Percentiles rank a stretch among this genome's conserved stretches.
Conservation (phyloP, 495 filamentous ascomycete genomes). For the Daldinia vernicosa region DNA sequence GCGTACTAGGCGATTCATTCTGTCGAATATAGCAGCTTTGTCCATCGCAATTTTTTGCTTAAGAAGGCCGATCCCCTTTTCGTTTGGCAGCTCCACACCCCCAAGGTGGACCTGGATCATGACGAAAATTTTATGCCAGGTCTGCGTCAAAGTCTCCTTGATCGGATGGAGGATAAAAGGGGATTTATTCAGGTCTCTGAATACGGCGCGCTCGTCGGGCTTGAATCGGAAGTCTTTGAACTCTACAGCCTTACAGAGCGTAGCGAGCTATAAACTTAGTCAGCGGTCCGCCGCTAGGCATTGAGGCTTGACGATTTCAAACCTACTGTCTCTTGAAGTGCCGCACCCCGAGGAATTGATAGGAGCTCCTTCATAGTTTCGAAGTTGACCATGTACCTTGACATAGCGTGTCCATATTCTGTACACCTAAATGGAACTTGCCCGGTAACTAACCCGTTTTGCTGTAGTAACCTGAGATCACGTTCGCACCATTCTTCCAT, state of each 20-base stretch:
- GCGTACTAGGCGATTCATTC: conserved; percentile 76
- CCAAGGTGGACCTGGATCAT: conserved; percentile 85
- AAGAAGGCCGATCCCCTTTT: conserved; percentile 68
- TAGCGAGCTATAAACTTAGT: conserved; percentile 64
- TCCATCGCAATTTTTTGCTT: conserved; percentile 72
- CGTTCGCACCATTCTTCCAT: conserved; percentile 84
- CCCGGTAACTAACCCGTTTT: conserved; percentile 65
- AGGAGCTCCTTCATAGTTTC: conserved; percentile 85
- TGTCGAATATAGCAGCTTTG: conserved; percentile 75
- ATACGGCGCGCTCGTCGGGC: conserved; percentile 74
- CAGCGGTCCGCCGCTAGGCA: conserved; percentile 35
- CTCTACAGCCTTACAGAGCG: conserved; percentile 74
- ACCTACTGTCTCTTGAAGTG: conserved; percentile 76
- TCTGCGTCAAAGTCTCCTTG: conserved; percentile 74
- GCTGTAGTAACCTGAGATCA: conserved; percentile 75
- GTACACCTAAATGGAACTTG: conserved; percentile 68
- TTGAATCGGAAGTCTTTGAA: conserved; percentile 72
- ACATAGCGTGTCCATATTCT: conserved; percentile 88
- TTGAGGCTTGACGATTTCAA: background rate
- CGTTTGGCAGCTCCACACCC: conserved; percentile 72
- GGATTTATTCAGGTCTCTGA: conserved; percentile 83
- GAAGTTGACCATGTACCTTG: conserved; percentile 90
- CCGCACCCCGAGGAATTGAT: conserved; percentile 65
- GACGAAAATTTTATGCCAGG: conserved; percentile 86
- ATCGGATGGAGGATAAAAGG: conserved; percentile 78